A percentile compares a stretch with the other conserved stretches of the same genome.
These are phyloP conservation scores for Venturia oleaginea DNA, from an alignment of 2,329 filamentous ascomycete species.

Conservation along the genomic window DNA sequence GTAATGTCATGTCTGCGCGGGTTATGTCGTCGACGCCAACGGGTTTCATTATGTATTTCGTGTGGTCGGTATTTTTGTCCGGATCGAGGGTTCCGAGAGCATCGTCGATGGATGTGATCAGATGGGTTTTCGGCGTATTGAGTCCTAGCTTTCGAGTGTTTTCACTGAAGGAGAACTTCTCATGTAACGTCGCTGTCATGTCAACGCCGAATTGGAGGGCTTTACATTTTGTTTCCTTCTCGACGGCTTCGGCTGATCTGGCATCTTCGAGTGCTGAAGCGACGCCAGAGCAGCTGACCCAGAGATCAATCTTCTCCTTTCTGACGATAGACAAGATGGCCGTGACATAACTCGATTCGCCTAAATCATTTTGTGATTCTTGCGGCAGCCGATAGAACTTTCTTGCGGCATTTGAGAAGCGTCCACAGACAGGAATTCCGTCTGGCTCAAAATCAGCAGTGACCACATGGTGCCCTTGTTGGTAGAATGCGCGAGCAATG, in stretches of 20 bases:
- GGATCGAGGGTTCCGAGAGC: background rate
- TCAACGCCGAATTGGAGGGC: constrained; percentile 54
- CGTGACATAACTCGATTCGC: constrained; percentile 43
- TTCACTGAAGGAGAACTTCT: constrained; percentile 57
- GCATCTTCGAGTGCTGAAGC: constrained; percentile 58
- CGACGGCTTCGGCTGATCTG: constrained; percentile 51
- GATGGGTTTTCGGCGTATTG: constrained; percentile 42
- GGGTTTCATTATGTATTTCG: constrained; percentile 56
- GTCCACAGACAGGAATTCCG: constrained; percentile 42
- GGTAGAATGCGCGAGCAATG: constrained; percentile 56
- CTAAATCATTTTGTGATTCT: constrained; percentile 25
- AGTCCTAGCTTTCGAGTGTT: constrained; percentile 48
- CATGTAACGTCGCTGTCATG: constrained; percentile 50
- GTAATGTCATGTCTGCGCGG: constrained; percentile 53
- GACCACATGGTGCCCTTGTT: constrained; percentile 58
- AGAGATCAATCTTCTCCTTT: constrained; percentile 55
- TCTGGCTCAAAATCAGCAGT: constrained; percentile 55
- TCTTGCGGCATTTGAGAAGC: constrained; percentile 48
- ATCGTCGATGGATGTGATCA: constrained; percentile 17
- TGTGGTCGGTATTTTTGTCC: background rate
- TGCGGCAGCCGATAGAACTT: constrained; percentile 44
- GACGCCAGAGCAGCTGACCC: constrained; percentile 66
- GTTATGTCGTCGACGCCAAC: constrained; percentile 53
- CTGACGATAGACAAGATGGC: constrained; percentile 50
- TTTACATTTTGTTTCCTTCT: constrained; percentile 48